phyloP scores from a whole-genome alignment of 768 basidiomycete species.

The Mycena belliarum region DNA sequence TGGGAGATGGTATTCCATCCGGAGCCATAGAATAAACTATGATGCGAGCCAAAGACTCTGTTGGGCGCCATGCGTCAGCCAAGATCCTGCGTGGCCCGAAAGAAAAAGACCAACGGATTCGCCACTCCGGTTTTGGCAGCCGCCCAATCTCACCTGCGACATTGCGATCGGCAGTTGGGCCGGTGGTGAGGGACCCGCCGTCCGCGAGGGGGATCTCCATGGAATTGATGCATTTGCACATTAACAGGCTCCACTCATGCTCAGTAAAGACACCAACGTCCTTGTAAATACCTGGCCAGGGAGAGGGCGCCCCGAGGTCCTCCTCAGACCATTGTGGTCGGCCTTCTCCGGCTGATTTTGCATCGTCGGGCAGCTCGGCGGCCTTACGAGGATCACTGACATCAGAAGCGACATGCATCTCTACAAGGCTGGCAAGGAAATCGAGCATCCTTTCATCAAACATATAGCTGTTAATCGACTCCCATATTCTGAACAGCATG shows the following conservation, averaged over 20 bases:
- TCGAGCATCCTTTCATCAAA: constrained; percentile 90
- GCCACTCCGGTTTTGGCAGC: constrained; percentile 71
- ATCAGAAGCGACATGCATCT: constrained; percentile 79
- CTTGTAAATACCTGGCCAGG: constrained; percentile 77
- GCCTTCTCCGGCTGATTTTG: constrained; percentile 59
- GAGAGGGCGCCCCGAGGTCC: constrained; percentile 37
- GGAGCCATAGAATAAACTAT: constrained; percentile 88
- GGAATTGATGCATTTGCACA: constrained; percentile 85
- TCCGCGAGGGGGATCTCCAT: constrained; percentile 81
- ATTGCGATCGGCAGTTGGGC: constrained; percentile 71
- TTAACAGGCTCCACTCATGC: constrained; percentile 80
- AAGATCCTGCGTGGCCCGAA: background rate
- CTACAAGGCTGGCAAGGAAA: constrained; percentile 74
- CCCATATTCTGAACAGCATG: constrained; percentile 85
- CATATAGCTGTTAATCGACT: constrained; percentile 84
- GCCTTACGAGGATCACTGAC: constrained; percentile 74
- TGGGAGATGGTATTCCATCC: constrained; percentile 56
- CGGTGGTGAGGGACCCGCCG: constrained; percentile 73
- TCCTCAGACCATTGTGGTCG: constrained; percentile 56
- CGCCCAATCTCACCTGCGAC: constrained; percentile 74
- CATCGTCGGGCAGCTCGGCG: constrained; percentile 69
- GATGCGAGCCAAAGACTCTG: constrained; percentile 79
- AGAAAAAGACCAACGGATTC: constrained; percentile 47
- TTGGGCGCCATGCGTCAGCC: constrained; percentile 4
- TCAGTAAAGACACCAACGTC: constrained; percentile 88